A percentile compares a stretch with the other conserved stretches of the same genome.
phyloP scores from a whole-genome alignment of 768 basidiomycete species.

The Termitomyces sp. region DNA sequence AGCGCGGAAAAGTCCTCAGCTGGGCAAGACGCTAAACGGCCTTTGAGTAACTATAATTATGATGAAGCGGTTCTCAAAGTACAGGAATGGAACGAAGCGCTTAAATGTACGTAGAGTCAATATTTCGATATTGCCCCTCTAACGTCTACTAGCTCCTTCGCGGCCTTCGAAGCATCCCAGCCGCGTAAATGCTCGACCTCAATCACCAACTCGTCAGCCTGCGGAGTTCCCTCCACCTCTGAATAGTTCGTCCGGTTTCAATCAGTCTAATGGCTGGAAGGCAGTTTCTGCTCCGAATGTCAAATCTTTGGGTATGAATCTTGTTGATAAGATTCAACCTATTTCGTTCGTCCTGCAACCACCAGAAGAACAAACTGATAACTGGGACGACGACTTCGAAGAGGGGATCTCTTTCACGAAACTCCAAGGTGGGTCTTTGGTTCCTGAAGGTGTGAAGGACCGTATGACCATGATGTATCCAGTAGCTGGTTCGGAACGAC shows the following conservation, averaged over 20 bases:
- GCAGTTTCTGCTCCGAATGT: slow-evolving; percentile 22
- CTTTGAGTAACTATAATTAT: slow-evolving; percentile 77
- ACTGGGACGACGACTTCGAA: slow-evolving; percentile 99
- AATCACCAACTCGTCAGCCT: slow-evolving; percentile 40
- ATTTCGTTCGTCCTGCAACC: slow-evolving; percentile 60
- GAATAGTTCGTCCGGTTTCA: slow-evolving; percentile 21
- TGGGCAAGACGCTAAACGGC: slow-evolving; percentile 33
- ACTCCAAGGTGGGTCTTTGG: slow-evolving; percentile 47
- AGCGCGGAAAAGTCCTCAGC: slow-evolving; percentile 26
- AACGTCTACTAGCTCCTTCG: slow-evolving; percentile 50
- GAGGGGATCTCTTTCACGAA: slow-evolving; percentile 88
- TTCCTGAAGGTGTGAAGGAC: neutral
- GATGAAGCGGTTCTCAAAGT: slow-evolving; percentile 94
- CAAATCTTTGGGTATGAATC: slow-evolving; percentile 31
- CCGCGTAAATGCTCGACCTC: slow-evolving; percentile 37
- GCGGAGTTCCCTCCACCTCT: slow-evolving; percentile 25
- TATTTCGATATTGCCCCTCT: slow-evolving; percentile 2
- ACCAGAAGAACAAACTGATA: slow-evolving; percentile 86
- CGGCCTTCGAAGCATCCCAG: slow-evolving; percentile 65
- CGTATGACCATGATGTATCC: slow-evolving; percentile 3
- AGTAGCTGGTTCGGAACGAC: slow-evolving; percentile 55
- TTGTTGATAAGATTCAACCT: slow-evolving; percentile 55
- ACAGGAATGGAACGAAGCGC: slow-evolving; percentile 97
- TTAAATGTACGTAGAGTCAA: slow-evolving; percentile 60
- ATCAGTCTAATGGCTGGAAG: slow-evolving; percentile 30